Percentiles rank a stretch among this genome's conserved stretches.
These are phyloP conservation scores for Candida saitoana DNA, from an alignment of 805 yeast species.

Conservation along the genomic window DNA sequence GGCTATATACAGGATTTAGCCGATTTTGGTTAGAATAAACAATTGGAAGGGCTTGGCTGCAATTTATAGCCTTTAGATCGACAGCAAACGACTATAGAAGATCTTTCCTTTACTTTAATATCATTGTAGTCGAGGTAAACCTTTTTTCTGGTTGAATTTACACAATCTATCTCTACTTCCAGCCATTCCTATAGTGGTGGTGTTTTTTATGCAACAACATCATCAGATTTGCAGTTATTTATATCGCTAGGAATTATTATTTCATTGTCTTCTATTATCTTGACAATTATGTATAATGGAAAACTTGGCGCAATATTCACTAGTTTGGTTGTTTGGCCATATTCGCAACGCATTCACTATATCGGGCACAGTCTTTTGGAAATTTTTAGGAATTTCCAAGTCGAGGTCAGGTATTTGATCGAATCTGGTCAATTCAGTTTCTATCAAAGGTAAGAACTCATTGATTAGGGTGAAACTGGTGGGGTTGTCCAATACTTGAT, in stretches of 20 bases:
- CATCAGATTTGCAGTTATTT: background rate
- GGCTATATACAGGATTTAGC: background rate
- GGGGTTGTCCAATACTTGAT: conserved; percentile 12
- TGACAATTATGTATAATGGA: conserved; percentile 7
- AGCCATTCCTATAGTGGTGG: background rate
- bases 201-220: background rate
- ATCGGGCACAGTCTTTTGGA: conserved; percentile 25
- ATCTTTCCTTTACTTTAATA: too few relatives aligned
- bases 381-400: conserved; percentile 20
- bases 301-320: conserved; percentile 26
- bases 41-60: too few relatives aligned
- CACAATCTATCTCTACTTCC: background rate
- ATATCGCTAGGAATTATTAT: background rate
- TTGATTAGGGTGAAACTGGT: conserved; percentile 11
- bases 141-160: too few relatives aligned
- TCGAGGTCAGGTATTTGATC: conserved; percentile 6
- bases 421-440: conserved; percentile 14
- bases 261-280: background rate
- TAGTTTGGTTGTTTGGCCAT: conserved; percentile 37
- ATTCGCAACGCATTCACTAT: conserved; percentile 19
- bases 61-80: too few relatives aligned
- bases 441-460: conserved; percentile 19
- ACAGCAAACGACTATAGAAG: too few relatives aligned
- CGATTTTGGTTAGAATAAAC: background rate
- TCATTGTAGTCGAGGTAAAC: too few relatives aligned